A percentile compares a stretch with the other conserved stretches of the same genome.
Evolutionary conservation across 345 rosid genomes (phyloP).

Genomic region (Turnera subulata): DNA sequence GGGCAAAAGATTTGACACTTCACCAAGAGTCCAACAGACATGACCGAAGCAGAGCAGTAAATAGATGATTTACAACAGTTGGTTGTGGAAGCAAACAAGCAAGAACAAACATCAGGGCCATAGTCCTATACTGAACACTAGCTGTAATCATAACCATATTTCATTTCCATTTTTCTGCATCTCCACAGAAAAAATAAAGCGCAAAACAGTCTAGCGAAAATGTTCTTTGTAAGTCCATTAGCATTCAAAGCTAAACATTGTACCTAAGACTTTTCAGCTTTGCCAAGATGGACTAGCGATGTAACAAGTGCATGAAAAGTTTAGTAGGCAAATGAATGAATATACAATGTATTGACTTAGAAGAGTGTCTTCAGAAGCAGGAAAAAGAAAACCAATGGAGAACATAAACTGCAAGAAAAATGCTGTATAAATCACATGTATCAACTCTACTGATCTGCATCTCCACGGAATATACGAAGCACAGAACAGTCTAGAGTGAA

Average conservation of each 20-base stretch:
- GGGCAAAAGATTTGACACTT: too few relatives aligned
- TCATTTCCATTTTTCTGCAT: constrained; percentile 22
- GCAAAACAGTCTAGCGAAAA: constrained; percentile 12
- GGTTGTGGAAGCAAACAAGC: too few relatives aligned
- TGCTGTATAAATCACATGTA: not conserved
- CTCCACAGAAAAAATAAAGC: constrained; percentile 8
- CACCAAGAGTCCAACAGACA: too few relatives aligned
- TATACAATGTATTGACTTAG: too few relatives aligned
- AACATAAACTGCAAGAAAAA: not conserved
- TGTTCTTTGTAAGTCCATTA: constrained; percentile 38
- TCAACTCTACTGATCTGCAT: not conserved
- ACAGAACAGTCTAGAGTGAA: not conserved
- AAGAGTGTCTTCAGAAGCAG: too few relatives aligned
- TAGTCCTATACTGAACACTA: too few relatives aligned
- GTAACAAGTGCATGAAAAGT: not conserved
- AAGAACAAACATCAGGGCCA: too few relatives aligned
- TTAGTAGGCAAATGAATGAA: too few relatives aligned
- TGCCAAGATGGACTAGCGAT: constrained; percentile 54
- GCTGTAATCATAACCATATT: not conserved
- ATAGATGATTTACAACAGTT: too few relatives aligned
- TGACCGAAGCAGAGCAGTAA: too few relatives aligned
- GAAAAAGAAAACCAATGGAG: too few relatives aligned
- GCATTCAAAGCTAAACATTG: constrained; percentile 45
- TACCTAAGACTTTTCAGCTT: constrained; percentile 37
- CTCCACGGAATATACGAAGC: not conserved